Percentiles rank a stretch among this genome's conserved stretches.
Conservation (phyloP, 768 basidiomycete genomes). For the Leucocoprinus birnbaumii region DNA sequence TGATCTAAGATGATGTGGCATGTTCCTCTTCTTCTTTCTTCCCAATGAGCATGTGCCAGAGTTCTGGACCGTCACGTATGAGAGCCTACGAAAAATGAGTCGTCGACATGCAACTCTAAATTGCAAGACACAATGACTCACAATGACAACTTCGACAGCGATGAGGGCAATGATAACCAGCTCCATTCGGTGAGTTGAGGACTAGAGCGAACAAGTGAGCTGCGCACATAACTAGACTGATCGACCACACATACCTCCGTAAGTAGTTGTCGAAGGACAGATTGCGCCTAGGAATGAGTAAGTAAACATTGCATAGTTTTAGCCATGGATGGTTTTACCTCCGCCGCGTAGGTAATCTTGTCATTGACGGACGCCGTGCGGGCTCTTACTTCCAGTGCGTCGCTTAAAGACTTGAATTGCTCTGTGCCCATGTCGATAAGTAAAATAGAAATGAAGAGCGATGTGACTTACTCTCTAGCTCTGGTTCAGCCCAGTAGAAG, state of each 20-base stretch:
- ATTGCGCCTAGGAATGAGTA: slow-evolving; percentile 65
- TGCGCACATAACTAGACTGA: neutral
- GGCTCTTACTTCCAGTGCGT: slow-evolving; percentile 82
- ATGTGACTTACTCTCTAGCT: slow-evolving; percentile 67
- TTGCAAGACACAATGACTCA: slow-evolving; percentile 32
- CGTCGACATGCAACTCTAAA: neutral
- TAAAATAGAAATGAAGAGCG: neutral
- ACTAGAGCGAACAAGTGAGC: slow-evolving; percentile 39
- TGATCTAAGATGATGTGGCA: neutral
- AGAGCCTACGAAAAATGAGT: slow-evolving; percentile 46
- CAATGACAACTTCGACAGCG: slow-evolving; percentile 92
- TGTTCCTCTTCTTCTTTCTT: slow-evolving; percentile 22
- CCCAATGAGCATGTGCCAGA: slow-evolving; percentile 56
- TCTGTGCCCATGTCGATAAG: slow-evolving; percentile 33
- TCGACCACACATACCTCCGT: slow-evolving; percentile 58
- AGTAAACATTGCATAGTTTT: too few species aligned
- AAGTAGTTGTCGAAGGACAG: slow-evolving; percentile 82
- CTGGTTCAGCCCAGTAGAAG: slow-evolving; percentile 94
- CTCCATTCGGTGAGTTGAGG: slow-evolving; percentile 90
- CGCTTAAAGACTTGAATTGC: slow-evolving; percentile 81
- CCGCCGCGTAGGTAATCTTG: slow-evolving; percentile 89
- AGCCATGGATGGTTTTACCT: too few species aligned
- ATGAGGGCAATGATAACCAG: slow-evolving; percentile 93
- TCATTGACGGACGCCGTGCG: slow-evolving; percentile 84
- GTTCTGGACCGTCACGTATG: slow-evolving; percentile 75